Conservation (phyloP, 805 yeast genomes). For the Nakazawaea molendinolei region DNA sequence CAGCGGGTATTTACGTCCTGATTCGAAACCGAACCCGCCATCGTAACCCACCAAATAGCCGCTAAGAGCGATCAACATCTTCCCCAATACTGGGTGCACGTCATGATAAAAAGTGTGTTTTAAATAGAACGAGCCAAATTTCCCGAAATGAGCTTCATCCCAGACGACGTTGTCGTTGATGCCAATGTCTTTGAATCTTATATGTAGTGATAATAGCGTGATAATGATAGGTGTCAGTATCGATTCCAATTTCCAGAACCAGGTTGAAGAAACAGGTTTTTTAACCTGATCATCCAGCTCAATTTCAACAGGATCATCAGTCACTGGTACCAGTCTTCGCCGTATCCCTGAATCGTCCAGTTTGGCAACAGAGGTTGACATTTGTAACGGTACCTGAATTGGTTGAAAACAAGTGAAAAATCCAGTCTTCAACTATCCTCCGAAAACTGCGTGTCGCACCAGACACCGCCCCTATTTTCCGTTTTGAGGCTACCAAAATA, state of each 20-base stretch:
- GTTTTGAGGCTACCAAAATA: too few species aligned
- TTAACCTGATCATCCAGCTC: too few species aligned
- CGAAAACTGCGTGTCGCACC: too few species aligned
- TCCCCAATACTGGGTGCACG: slow-evolving; percentile 85
- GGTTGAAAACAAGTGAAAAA: too few species aligned
- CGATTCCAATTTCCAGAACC: slow-evolving; percentile 20
- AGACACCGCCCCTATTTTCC: too few species aligned
- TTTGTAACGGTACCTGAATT: too few species aligned
- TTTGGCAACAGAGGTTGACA: too few species aligned
- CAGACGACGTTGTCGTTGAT: slow-evolving; percentile 59
- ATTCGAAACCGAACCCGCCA: slow-evolving; percentile 85
- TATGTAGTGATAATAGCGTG: slow-evolving; percentile 40
- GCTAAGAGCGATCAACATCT: slow-evolving; percentile 70
- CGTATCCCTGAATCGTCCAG: too few species aligned
- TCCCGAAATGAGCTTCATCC: slow-evolving; percentile 96
- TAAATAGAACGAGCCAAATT: slow-evolving; percentile 75
- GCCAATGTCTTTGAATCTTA: slow-evolving; percentile 56
- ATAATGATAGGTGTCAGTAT: slow-evolving; percentile 35
- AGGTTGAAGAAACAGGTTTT: not conserved
- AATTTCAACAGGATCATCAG: too few species aligned
- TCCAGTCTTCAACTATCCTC: too few species aligned
- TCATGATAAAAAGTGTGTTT: slow-evolving; percentile 79
- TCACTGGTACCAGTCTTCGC: too few species aligned
- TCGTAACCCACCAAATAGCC: slow-evolving; percentile 81
- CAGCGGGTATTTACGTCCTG: slow-evolving; percentile 73